These are phyloP conservation scores for Solanum dulcamara DNA, from an alignment of 257 asterid species.

Conservation along the genomic window DNA sequence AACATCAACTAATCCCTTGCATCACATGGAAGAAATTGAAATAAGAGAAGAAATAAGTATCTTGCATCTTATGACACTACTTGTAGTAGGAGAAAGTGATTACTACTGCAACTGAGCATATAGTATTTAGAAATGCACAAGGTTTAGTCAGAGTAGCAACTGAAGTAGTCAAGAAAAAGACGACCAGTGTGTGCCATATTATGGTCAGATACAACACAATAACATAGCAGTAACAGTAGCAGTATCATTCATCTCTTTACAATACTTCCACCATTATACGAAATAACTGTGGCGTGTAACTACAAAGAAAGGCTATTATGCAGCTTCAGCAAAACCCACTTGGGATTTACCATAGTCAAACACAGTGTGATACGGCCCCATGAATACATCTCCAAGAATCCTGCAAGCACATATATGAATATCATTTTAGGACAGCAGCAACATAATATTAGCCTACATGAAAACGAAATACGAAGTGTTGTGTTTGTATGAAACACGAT, in stretches of 20 bases:
- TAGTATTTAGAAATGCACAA: background rate
- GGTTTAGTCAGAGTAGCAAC: background rate
- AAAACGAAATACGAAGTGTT: background rate
- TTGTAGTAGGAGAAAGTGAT: background rate
- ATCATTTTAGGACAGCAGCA: background rate
- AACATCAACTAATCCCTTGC: background rate
- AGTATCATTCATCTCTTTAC: background rate
- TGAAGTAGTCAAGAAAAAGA: background rate
- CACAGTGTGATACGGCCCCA: conserved; percentile 91
- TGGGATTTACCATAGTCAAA: conserved; percentile 78
- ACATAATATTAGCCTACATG: background rate
- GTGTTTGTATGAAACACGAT: background rate
- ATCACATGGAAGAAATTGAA: background rate
- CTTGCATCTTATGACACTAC: background rate
- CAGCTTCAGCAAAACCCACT: conserved; percentile 85
- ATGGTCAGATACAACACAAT: background rate
- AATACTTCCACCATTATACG: background rate
- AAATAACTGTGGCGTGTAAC: background rate
- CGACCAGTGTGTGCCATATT: background rate
- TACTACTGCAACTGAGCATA: background rate
- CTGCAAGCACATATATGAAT: conserved; percentile 24
- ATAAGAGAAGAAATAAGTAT: background rate
- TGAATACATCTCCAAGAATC: conserved; percentile 95
- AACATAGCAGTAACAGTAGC: background rate
- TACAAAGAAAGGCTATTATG: conserved; percentile 13